These are phyloP conservation scores for Acanthamoeba castellanii DNA, from an alignment of 208 protist species.

Conservation along the genomic window DNA sequence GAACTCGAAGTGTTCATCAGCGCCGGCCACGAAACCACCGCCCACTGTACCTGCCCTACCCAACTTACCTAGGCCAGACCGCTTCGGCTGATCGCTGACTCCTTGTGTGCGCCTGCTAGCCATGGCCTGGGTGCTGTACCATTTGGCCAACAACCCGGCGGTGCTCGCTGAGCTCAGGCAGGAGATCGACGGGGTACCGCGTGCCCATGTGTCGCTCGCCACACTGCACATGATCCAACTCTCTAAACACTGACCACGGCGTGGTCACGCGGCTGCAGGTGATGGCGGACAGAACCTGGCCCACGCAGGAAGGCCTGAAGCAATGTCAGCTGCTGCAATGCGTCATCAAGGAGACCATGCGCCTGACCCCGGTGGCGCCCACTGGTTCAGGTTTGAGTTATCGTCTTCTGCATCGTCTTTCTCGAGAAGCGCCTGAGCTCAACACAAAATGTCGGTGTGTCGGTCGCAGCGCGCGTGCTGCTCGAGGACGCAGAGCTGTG, in stretches of 20 bases:
- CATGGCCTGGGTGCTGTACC: conserved; percentile 20
- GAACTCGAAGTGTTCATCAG: conserved; percentile 53
- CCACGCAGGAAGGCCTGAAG: conserved; percentile 21
- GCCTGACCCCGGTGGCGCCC: conserved; percentile 3
- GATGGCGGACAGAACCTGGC: not conserved
- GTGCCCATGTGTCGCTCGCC: not conserved
- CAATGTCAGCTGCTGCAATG: not conserved
- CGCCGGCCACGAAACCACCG: conserved; percentile 48
- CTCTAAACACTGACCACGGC: not conserved
- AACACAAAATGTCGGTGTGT: not conserved
- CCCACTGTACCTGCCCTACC: not conserved
- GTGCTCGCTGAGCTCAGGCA: not conserved
- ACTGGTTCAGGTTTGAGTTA: conserved; percentile 12
- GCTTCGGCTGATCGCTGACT: not conserved
- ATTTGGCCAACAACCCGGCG: not conserved
- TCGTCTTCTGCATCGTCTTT: not conserved
- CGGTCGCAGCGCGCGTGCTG: not conserved
- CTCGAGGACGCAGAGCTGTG: not conserved
- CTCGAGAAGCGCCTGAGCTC: not conserved
- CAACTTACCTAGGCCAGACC: not conserved
- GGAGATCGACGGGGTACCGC: not conserved
- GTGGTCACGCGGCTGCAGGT: not conserved
- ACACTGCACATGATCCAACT: not conserved
- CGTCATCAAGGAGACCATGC: conserved; percentile 49
- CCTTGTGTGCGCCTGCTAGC: not conserved